Percentiles rank a stretch among this genome's conserved stretches.
Evolutionary conservation across 805 yeast species (phyloP).

Genomic region (Suhomyces sp.): DNA sequence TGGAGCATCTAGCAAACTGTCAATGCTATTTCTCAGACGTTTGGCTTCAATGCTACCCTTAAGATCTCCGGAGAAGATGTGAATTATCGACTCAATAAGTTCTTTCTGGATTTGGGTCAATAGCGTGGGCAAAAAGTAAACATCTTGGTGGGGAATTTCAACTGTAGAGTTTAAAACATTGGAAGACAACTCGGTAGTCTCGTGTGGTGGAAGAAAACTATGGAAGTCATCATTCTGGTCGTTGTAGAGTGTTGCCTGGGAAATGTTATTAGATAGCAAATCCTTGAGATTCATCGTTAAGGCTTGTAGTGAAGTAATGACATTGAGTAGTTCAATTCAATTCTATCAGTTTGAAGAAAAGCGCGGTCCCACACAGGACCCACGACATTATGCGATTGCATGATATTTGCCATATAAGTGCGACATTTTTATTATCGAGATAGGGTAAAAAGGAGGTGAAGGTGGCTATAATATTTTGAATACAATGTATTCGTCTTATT

Average conservation of each 20-base stretch:
- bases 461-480: too few relatives aligned
- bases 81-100: constrained; percentile 31
- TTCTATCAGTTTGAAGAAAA: too few relatives aligned
- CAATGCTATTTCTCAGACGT: constrained; percentile 34
- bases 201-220: constrained; percentile 7
- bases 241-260: constrained; percentile 19
- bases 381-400: too few relatives aligned
- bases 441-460: too few relatives aligned
- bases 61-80: constrained; percentile 28
- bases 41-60: constrained; percentile 20
- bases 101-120: constrained; percentile 36
- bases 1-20: constrained; percentile 29
- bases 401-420: too few relatives aligned
- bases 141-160: constrained; percentile 13
- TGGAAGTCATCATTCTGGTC: constrained; percentile 11
- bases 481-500: too few relatives aligned
- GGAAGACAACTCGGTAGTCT: constrained; percentile 2
- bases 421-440: too few relatives aligned
- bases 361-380: too few relatives aligned
- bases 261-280: constrained; percentile 33
- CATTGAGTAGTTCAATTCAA: too few relatives aligned
- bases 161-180: constrained; percentile 6
- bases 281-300: constrained; percentile 42
- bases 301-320: too few relatives aligned
- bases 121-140: constrained; percentile 36